Evolutionary conservation across 2,329 filamentous ascomycete genomes (phyloP), one percentile per base, ranked within the genome.

Genomic region (Aspergillus fumigatus): DNA sequence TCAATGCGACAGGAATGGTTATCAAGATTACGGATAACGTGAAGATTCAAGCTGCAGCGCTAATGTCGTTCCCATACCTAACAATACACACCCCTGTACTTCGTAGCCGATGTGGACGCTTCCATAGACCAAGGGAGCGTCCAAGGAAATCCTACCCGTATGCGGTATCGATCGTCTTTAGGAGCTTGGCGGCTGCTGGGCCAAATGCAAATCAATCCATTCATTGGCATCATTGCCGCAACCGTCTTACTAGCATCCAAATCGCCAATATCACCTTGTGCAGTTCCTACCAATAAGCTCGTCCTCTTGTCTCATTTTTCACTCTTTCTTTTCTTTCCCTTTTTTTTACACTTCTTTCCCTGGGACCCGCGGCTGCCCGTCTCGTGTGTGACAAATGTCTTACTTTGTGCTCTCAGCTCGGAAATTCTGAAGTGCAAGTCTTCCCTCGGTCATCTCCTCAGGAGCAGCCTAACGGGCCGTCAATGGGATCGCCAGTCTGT

Each of bases 141-240:
- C n/a, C 19, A 45, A 45, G 41, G n/a, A 38, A 38, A 17, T 14
- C 11, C 41, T 45, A 9, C n/a, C 41, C 41, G 21, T 9, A 23
- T 45, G 8, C 41, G 41, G 41, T 23, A 45, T 45, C 8, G 41
- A 45, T 23, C 21, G 32, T 17, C 32, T 35, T 14, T 17, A 7
- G 32, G 32, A 17, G 2, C 32, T 38, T 38, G 32, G 32, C 32
- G 14, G 17, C 32, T 38, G 14, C 32, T 38, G 32, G 32, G 32
- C 11, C 29, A 32, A 32, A 32, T 32, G 29, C 32, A 38, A 45
- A 45, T 45, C 8, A 23, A 23, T 14, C 2, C 10, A 50, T 38
- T 40, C 48, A 48, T 52, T 51, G 35, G 49, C 41, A 49, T 40
- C 48, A 48, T 52, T 51, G 35, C 53, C 41, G 53, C 53, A 55